Conservation (phyloP, 2,329 filamentous ascomycete species). For the Monilinia vaccinii-corymbosi region DNA sequence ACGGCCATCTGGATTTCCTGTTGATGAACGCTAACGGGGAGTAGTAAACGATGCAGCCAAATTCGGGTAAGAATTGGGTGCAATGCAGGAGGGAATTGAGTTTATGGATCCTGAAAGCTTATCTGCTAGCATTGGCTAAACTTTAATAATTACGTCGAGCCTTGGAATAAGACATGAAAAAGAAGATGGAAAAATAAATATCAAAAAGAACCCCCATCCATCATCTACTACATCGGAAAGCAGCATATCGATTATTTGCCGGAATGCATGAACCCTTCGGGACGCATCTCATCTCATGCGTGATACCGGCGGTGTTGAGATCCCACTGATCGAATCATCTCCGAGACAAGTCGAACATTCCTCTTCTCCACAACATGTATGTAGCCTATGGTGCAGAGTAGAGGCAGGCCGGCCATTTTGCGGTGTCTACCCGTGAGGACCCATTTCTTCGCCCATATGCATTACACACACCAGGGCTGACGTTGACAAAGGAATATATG, state of each 20-base stretch:
- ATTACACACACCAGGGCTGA: background rate
- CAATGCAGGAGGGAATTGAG: background rate
- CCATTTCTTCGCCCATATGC: background rate
- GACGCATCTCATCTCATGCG: background rate
- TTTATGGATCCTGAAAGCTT: conserved; percentile 2
- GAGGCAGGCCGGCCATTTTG: background rate
- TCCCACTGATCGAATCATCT: background rate
- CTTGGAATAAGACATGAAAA: background rate
- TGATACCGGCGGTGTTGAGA: background rate
- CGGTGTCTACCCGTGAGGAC: background rate
- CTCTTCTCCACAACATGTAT: too few species aligned
- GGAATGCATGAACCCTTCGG: conserved; percentile 1
- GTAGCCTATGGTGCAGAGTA: too few species aligned
- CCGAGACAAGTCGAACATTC: too few species aligned
- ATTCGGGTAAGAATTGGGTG: background rate
- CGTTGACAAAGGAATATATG: background rate
- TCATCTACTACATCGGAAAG: too few species aligned
- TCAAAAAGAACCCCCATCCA: too few species aligned
- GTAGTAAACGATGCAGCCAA: background rate
- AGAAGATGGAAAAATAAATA: too few species aligned
- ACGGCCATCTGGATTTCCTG: background rate
- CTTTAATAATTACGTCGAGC: background rate
- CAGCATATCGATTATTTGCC: background rate
- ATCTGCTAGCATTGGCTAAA: background rate
- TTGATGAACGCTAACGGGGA: background rate